Evolutionary conservation across 2,329 filamentous ascomycete genomes (phyloP).

Genomic region (Pseudogymnoascus sp.): DNA sequence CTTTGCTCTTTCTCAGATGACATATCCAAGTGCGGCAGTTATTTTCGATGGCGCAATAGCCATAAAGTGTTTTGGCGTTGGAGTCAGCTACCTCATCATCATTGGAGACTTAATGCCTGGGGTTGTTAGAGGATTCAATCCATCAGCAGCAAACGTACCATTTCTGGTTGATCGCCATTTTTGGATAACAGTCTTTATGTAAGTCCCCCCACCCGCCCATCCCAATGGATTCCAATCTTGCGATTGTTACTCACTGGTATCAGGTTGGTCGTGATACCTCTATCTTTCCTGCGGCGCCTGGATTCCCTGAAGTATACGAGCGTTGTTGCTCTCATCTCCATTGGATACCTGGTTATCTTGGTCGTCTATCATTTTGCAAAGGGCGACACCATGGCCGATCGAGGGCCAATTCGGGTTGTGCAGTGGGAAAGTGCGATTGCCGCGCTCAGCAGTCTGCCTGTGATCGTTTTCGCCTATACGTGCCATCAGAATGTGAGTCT

Average conservation of each 20-base stretch:
- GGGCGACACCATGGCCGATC: constrained; percentile 66
- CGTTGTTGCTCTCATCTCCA: constrained; percentile 81
- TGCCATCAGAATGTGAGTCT: constrained; percentile 85
- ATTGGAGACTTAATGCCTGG: constrained; percentile 98
- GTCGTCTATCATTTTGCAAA: constrained; percentile 85
- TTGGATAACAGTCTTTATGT: constrained; percentile 98
- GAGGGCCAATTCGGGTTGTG: constrained; percentile 68
- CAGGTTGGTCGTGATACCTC: constrained; percentile 83
- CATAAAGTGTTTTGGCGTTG: constrained; percentile 96
- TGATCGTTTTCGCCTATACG: constrained; percentile 98
- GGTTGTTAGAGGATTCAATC: constrained; percentile 74
- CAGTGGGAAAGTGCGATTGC: constrained; percentile 72
- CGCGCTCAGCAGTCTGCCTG: constrained; percentile 77
- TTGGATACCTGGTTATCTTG: constrained; percentile 85
- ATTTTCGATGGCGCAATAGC: constrained; percentile 94
- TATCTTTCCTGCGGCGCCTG: constrained; percentile 83
- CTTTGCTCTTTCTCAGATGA: constrained; percentile 93
- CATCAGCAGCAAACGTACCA: constrained; percentile 51
- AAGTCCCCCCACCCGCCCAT: constrained; percentile 24
- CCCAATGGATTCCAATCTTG: not conserved
- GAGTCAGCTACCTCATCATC: constrained; percentile 95
- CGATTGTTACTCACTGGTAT: constrained; percentile 14
- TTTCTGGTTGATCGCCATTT: constrained; percentile 88
- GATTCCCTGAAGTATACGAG: constrained; percentile 98
- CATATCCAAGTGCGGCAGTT: constrained; percentile 91